A percentile compares a stretch with the other conserved stretches of the same genome.
These are phyloP conservation scores for Termitomyces bulborhizus DNA, from an alignment of 768 basidiomycete genomes.

Conservation along the genomic window DNA sequence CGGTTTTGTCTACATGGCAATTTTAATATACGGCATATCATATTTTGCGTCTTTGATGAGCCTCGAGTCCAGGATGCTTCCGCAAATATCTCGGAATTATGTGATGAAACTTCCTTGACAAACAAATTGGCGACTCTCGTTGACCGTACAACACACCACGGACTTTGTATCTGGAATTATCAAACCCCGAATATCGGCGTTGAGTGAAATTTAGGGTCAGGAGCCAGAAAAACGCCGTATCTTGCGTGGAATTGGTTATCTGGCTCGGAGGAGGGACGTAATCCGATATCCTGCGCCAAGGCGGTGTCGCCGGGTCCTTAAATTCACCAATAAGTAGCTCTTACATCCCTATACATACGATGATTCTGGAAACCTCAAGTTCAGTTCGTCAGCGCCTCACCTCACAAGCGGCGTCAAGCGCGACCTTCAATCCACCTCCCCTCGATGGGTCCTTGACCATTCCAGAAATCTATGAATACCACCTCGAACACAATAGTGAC, in stretches of 20 bases:
- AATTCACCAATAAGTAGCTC: not conserved
- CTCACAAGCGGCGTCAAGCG: not conserved
- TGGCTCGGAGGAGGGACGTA: not conserved
- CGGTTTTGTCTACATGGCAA: not conserved
- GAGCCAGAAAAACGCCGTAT: too few relatives aligned
- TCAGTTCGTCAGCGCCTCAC: not conserved
- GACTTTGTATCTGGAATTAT: not conserved
- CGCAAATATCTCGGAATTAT: not conserved
- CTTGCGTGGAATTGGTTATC: too few relatives aligned
- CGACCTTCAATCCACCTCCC: slow-evolving; percentile 7
- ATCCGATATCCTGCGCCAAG: not conserved
- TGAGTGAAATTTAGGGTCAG: slow-evolving; percentile 16
- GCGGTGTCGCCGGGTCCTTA: not conserved
- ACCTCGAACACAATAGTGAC: slow-evolving; percentile 15
- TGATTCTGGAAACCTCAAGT: not conserved
- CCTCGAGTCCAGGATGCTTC: not conserved
- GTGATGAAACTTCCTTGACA: not conserved
- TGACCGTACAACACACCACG: not conserved
- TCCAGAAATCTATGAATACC: slow-evolving; percentile 22
- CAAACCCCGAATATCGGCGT: not conserved
- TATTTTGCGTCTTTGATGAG: not conserved
- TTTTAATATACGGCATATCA: not conserved
- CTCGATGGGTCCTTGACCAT: slow-evolving; percentile 11
- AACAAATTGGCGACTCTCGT: not conserved
- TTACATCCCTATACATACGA: not conserved